Base-by-base conservation (phyloP, 148 eudicot species). In the Simmondsia chinensis region DNA sequence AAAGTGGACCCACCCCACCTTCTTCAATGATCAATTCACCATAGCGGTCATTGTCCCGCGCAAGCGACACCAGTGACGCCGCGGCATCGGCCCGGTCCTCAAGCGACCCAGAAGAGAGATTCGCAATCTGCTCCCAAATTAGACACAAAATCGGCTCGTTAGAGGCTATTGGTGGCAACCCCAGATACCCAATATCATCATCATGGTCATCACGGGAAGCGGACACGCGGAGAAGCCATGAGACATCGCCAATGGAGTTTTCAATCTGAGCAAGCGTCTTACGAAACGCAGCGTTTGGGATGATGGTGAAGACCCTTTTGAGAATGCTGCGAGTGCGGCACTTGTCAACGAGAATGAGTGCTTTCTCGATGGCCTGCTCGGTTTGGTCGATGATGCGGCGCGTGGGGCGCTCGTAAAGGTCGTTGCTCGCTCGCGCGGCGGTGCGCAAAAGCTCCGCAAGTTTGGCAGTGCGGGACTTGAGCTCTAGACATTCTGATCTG, bases 111-210 rank as follows among this genome's bases (percentile, higher is more conserved):
- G 80, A 72, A 1, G 76, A 76, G 22, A 87, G 61, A 8, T 76
- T 69, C 0, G 88, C 89, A 2, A 87, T 65, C 36, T 87, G 96
- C 38, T 87, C 94, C 96, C 96, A 87, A 11, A 87, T 87, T 2
- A 83, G 48, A 29, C 94, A 79, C 2, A 87, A 27, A 21, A 83
- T 87, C 2, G 96, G 96, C 76, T 87, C 96, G 23, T 83, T 79
- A 4, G 84, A 67, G 0, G 94, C 96, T 21, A 87, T 87, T 0
- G 96, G 96, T 0, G 94, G 96, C 3, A 87, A 53, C 1, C 96
- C 96, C 0, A 79, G 57, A 50, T 70, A 76, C 3, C 81, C 88
- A 10, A 76, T 75, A 20, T 71, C 79, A 10, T 76, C 80, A 7
- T 81, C 87, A 10, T 74, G 80, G 10, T 72, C 75, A 0, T 44